These are phyloP conservation scores for Anisodus tanguticus DNA, from an alignment of 257 asterid species.

Conservation along the genomic window DNA sequence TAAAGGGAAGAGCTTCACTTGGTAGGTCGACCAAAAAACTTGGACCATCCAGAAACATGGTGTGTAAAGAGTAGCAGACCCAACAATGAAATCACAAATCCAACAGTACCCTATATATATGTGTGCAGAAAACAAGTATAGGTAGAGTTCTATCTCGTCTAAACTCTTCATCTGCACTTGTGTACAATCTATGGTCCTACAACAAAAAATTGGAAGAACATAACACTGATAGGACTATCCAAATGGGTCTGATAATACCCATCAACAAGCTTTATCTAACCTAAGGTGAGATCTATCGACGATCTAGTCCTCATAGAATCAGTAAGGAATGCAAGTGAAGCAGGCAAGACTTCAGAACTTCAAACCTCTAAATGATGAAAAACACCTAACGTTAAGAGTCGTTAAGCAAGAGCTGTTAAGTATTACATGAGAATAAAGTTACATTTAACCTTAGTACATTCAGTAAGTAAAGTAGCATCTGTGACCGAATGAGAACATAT, in stretches of 20 bases:
- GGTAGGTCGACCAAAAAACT: too few species aligned
- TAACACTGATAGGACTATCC: neutral
- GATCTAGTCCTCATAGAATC: neutral
- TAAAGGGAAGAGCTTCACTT: too few species aligned
- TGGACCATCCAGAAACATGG: too few species aligned
- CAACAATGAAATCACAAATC: neutral
- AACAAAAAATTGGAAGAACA: neutral
- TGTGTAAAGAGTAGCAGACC: neutral
- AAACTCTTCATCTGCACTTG: neutral
- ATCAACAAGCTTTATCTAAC: neutral
- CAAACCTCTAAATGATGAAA: neutral
- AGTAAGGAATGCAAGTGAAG: neutral
- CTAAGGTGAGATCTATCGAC: neutral
- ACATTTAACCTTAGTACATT: neutral
- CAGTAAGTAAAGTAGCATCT: neutral
- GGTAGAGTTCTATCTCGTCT: neutral
- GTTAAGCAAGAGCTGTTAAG: conserved; percentile 8
- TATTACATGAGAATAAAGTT: neutral
- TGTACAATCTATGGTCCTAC: neutral
- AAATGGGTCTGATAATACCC: neutral
- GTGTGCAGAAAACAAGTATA: too few species aligned
- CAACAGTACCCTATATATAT: neutral
- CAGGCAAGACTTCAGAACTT: neutral
- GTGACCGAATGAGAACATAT: conserved; percentile 34
- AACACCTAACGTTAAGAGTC: neutral